Evolutionary conservation across 139 green algal species (phyloP).

Genomic region (Coccomyxa sp.): DNA sequence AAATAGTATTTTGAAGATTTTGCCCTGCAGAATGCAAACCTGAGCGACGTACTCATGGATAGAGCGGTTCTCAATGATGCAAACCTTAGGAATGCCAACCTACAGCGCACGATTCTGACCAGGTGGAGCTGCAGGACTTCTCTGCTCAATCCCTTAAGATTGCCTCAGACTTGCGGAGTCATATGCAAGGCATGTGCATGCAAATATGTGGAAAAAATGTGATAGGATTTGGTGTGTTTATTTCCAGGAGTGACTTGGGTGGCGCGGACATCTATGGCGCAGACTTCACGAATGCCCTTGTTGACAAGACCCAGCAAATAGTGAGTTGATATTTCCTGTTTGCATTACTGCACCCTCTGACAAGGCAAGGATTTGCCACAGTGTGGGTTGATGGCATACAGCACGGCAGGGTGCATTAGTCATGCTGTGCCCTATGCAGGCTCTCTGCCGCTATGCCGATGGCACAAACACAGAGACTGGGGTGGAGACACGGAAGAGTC

Average conservation of each 20-base stretch:
- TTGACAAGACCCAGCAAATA: constrained; percentile 87
- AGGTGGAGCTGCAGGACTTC: constrained; percentile 6
- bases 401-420: not conserved
- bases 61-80: constrained; percentile 75
- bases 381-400: not conserved
- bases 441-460: constrained; percentile 80
- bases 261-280: constrained; percentile 60
- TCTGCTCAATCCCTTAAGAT: not conserved
- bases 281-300: constrained; percentile 91
- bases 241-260: constrained; percentile 38
- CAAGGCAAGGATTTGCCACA: not conserved
- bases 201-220: not conserved
- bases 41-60: constrained; percentile 89
- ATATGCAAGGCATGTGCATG: not conserved
- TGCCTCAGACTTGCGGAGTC: not conserved
- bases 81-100: constrained; percentile 77
- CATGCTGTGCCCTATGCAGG: constrained; percentile 23
- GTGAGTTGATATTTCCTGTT: constrained; percentile 8
- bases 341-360: not conserved
- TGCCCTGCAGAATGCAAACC: constrained; percentile 64
- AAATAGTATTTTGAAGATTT: no score
- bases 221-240: not conserved
- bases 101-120: constrained; percentile 82
- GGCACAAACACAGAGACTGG: constrained; percentile 78
- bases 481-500: constrained; percentile 73